Conservation (phyloP, 1,139 yeast genomes). For the Yamadazyma triangularis region DNA sequence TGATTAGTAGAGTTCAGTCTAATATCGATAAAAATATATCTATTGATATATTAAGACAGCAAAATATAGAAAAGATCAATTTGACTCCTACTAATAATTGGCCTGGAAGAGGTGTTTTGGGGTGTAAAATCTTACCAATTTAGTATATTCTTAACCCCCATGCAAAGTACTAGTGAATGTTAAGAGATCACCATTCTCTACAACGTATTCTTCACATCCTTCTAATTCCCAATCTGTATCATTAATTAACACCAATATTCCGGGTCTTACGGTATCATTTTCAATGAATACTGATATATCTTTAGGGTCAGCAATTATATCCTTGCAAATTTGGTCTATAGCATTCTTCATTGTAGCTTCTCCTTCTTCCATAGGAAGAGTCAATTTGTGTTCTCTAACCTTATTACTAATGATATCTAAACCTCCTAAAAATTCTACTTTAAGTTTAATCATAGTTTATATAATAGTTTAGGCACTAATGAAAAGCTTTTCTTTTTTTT, state of each 20-base stretch:
- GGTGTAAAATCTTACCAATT: slow-evolving; percentile 59
- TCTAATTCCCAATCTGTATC: slow-evolving; percentile 98
- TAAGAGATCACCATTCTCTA: slow-evolving; percentile 72
- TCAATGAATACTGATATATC: slow-evolving; percentile 76
- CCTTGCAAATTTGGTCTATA: slow-evolving; percentile 48
- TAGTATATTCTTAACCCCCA: slow-evolving; percentile 59
- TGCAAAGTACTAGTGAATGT: slow-evolving; percentile 92
- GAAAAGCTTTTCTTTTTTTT: no score
- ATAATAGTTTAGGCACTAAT: no score
- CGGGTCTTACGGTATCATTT: slow-evolving; percentile 81
- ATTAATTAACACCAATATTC: slow-evolving; percentile 84
- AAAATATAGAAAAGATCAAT: slow-evolving; percentile 16
- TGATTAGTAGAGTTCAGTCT: slow-evolving; percentile 29
- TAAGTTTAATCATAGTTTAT: slow-evolving; percentile 32
- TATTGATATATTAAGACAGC: slow-evolving; percentile 33
- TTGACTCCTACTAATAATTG: slow-evolving; percentile 56
- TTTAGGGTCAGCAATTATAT: slow-evolving; percentile 55
- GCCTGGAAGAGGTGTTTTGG: slow-evolving; percentile 71
- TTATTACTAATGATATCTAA: slow-evolving; percentile 61
- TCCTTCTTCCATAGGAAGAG: slow-evolving; percentile 36
- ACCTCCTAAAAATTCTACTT: slow-evolving; percentile 59
- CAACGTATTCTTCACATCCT: slow-evolving; percentile 74
- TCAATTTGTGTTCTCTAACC: slow-evolving; percentile 44
- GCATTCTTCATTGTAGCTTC: slow-evolving; percentile 54
- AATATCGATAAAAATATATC: slow-evolving; percentile 23